Conservation (phyloP, 306 rosid genomes). For the Hylodesmum podocarpum region DNA sequence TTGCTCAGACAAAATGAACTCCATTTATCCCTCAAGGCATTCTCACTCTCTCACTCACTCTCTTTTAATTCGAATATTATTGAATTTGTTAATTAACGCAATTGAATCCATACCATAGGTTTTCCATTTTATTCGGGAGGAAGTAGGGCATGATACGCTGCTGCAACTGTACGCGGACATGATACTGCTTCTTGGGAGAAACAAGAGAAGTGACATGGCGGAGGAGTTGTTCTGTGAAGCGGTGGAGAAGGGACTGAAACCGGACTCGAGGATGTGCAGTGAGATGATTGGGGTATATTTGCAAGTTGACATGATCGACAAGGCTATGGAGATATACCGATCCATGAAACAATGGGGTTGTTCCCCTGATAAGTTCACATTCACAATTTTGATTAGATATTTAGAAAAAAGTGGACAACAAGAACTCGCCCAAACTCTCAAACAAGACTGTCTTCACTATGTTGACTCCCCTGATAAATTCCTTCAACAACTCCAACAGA, state of each 20-base stretch:
- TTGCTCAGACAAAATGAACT: constrained; percentile 56
- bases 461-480: constrained; percentile 49
- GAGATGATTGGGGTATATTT: constrained; percentile 83
- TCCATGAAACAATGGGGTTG: constrained; percentile 59
- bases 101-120: constrained; percentile 36
- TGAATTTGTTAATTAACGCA: not conserved
- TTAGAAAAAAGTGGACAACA: constrained; percentile 47
- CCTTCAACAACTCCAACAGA: constrained; percentile 35
- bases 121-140: constrained; percentile 54
- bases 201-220: constrained; percentile 51
- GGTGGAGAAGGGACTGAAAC: constrained; percentile 49
- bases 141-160: constrained; percentile 46
- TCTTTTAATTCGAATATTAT: not conserved
- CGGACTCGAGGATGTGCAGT: constrained; percentile 57
- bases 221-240: constrained; percentile 52
- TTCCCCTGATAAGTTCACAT: constrained; percentile 62
- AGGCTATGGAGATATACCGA: constrained; percentile 54
- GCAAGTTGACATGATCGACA: constrained; percentile 48
- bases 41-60: not conserved
- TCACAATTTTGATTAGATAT: constrained; percentile 56
- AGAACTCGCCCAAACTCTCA: constrained; percentile 45
- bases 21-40: constrained; percentile 52
- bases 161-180: constrained; percentile 57
- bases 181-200: constrained; percentile 62
- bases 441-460: constrained; percentile 51